Evolutionary conservation across 805 yeast genomes (phyloP), one percentile per base, ranked within the genome.

Genomic region (Spathaspora passalidarum): DNA sequence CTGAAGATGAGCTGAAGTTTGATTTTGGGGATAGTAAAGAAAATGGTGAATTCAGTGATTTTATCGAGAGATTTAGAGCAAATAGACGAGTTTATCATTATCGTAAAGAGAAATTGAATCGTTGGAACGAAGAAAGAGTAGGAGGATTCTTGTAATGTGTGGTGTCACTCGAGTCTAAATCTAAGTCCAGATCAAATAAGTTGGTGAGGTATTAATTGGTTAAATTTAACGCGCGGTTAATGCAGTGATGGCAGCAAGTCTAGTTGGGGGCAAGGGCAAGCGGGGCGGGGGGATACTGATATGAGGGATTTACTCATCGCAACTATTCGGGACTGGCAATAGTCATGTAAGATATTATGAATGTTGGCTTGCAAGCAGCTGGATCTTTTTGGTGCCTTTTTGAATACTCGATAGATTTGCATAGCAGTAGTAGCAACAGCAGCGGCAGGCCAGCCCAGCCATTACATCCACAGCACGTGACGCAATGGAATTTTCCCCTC

Each of bases 61-160:
- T 60, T 34, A 54, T 63, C 2, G 48, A 43, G 3, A 46, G 50
- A 13, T 65, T 64, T 48, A 50, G 59, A 32, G 51, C 51, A 20
- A 43, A 53, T 18, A 49, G 73, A 26, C 61, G 56, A 47, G 25
- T 32, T 39, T 70, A 68, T 49, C 75, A 72, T 52, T 49, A 61
- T 17, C 55, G 69, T 25, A 54, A 51, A 39, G 76, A 72, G 50
- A 70, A 69, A 52, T 49, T 69, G 46, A 57, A 67, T 49, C 48
- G 77, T 32, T 72, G 76, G 75, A 58, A 66, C 23, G 77, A 72
- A 47, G 76, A 72, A 47, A 51, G 77, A 25, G 74, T 71, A 0
- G 60, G 69, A 25, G 76, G 77, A n/a, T 62, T 68, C 39, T 29
- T 47, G 34, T 29, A 29, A 29, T 29, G 34, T 6, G 14, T 11